phyloP scores from a whole-genome alignment of 1,284 basidiomycete genomes.

The Pseudozyma pruni region DNA sequence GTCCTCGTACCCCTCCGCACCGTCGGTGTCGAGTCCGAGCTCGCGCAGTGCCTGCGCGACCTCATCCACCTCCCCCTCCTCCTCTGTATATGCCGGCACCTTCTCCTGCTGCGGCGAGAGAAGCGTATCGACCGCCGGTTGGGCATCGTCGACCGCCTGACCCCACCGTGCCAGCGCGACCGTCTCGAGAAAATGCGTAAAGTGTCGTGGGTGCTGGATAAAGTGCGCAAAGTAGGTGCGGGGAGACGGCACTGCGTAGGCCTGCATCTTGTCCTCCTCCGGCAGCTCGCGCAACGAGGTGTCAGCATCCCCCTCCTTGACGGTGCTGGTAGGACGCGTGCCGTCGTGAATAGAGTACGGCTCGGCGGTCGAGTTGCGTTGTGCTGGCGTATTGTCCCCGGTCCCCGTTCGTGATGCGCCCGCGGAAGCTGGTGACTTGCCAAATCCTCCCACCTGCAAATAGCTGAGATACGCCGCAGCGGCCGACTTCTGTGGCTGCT shows the following conservation, averaged over 20 bases:
- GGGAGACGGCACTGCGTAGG: slow-evolving; percentile 79
- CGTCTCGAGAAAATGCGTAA: slow-evolving; percentile 87
- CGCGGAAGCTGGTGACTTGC: slow-evolving; percentile 6
- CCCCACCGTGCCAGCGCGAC: slow-evolving; percentile 84
- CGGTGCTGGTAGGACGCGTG: slow-evolving; percentile 22
- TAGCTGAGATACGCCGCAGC: slow-evolving; percentile 53
- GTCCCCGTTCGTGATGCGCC: slow-evolving; percentile 14
- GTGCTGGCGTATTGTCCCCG: slow-evolving; percentile 15
- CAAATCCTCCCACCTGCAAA: slow-evolving; percentile 51
- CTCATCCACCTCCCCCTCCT: slow-evolving; percentile 20
- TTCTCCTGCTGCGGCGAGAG: slow-evolving; percentile 6
- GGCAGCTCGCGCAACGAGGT: slow-evolving; percentile 6
- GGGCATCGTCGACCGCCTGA: slow-evolving; percentile 74
- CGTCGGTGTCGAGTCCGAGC: slow-evolving; percentile 21
- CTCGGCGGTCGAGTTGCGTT: slow-evolving; percentile 34
- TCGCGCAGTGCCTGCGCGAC: slow-evolving; percentile 24
- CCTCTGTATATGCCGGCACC: slow-evolving; percentile 18
- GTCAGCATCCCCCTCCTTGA: slow-evolving; percentile 13
- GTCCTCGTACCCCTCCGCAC: slow-evolving; percentile 70
- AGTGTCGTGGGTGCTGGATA: slow-evolving; percentile 84
- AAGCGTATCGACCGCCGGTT: slow-evolving; percentile 4
- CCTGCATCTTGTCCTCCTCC: slow-evolving; percentile 24
- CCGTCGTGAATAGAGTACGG: slow-evolving; percentile 28
- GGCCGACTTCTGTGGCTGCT: slow-evolving; percentile 15
- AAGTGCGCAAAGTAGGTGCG: slow-evolving; percentile 92